Percentiles rank a stretch among this genome's conserved stretches.
These are phyloP conservation scores for Lenzites betulinus DNA, from an alignment of 768 basidiomycete genomes.

Conservation along the genomic window DNA sequence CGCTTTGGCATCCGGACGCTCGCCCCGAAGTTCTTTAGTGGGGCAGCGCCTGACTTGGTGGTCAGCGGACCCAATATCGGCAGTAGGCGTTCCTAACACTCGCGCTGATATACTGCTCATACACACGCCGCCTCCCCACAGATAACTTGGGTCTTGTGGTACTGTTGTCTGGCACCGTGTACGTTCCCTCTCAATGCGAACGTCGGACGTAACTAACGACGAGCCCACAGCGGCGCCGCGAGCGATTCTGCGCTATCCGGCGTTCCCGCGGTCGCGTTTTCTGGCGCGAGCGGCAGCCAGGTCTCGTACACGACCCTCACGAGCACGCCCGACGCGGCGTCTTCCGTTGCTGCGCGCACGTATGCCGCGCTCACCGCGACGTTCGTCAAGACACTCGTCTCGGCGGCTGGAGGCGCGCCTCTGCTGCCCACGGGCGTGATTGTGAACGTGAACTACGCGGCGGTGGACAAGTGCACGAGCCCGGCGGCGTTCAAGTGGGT, in stretches of 20 bases:
- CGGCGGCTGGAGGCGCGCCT: conserved; percentile 20
- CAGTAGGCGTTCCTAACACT: conserved; percentile 5
- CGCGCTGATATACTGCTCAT: background rate
- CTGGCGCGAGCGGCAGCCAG: conserved; percentile 41
- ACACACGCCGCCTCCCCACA: background rate
- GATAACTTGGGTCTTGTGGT: conserved; percentile 28
- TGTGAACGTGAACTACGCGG: conserved; percentile 41
- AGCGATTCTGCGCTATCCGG: conserved; percentile 50
- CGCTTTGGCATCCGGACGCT: conserved; percentile 47
- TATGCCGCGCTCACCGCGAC: conserved; percentile 47
- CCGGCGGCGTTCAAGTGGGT: conserved; percentile 34
- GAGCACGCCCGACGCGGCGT: conserved; percentile 35
- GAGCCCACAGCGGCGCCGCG: conserved; percentile 46
- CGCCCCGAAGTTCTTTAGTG: conserved; percentile 42
- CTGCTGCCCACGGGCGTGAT: conserved; percentile 34
- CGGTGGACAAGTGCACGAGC: conserved; percentile 31
- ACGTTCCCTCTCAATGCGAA: conserved; percentile 4
- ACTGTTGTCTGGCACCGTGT: conserved; percentile 33
- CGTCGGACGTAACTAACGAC: background rate
- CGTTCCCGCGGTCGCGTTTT: conserved; percentile 53
- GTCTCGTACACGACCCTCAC: conserved; percentile 55
- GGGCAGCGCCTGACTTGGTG: conserved; percentile 43
- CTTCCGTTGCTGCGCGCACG: conserved; percentile 41
- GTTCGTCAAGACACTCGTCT: conserved; percentile 35
- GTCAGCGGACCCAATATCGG: conserved; percentile 46